Conservation (phyloP, 2,329 filamentous ascomycete species). For the Trichoderma hamatum region DNA sequence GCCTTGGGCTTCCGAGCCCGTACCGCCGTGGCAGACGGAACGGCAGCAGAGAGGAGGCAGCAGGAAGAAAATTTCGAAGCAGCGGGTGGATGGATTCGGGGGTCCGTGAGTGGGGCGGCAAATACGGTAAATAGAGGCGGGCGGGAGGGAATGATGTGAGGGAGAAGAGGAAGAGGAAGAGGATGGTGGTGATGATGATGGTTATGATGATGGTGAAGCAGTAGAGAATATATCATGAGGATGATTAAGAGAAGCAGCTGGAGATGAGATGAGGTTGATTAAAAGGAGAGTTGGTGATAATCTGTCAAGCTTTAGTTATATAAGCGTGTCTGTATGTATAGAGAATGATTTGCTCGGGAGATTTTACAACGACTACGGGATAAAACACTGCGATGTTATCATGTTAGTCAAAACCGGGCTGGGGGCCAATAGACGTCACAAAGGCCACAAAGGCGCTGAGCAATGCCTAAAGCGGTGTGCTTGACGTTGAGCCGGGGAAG, state of each 20-base stretch:
- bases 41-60: constrained; percentile 24
- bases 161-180: not conserved
- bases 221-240: not conserved
- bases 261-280: not conserved
- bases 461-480: not conserved
- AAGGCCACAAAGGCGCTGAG: constrained; percentile 2
- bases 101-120: constrained; percentile 21
- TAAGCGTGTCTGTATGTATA: not conserved
- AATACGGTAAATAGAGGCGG: not conserved
- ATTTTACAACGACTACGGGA: not conserved
- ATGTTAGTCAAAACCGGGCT: not conserved
- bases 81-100: not conserved
- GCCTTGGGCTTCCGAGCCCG: constrained; percentile 24
- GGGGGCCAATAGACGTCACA: not conserved
- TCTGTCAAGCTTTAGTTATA: not conserved
- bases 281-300: not conserved
- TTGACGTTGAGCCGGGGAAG: constrained; percentile 16
- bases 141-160: not conserved
- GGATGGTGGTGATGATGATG: not conserved
- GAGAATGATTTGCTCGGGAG: not conserved
- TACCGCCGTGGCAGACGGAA: constrained; percentile 29
- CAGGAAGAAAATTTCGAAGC: not conserved
- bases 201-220: not conserved
- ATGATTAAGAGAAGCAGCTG: not conserved
- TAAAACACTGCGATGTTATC: not conserved